Evolutionary conservation across 164 flowering plant species (phyloP).

Genomic region (Macadamia tetraphylla): DNA sequence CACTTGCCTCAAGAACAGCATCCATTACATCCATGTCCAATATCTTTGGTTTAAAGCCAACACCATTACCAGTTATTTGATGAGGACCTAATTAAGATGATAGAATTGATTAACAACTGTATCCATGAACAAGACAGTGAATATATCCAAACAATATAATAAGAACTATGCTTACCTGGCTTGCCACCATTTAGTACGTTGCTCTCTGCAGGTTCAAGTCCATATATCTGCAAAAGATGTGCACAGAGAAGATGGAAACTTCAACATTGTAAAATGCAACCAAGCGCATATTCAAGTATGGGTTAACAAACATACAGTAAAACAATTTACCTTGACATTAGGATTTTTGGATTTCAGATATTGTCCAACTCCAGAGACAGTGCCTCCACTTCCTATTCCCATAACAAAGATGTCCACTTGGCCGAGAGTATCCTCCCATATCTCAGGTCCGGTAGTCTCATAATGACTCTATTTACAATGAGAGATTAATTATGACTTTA

Average conservation of each 20-base stretch:
- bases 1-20: conserved; percentile 69
- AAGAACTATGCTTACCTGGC: conserved; percentile 47
- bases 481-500: not conserved
- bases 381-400: conserved; percentile 99
- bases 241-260: not conserved
- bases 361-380: conserved; percentile 85
- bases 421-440: conserved; percentile 92
- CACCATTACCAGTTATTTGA: conserved; percentile 86
- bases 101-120: not conserved
- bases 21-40: conserved; percentile 97
- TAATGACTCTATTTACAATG: conserved; percentile 61
- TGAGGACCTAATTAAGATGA: conserved; percentile 66
- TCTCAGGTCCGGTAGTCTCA: conserved; percentile 96
- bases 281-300: not conserved
- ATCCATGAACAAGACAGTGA: not conserved
- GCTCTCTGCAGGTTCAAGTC: conserved; percentile 95
- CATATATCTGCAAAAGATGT: conserved; percentile 52
- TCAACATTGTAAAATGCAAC: not conserved
- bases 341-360: conserved; percentile 91
- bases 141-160: too few relatives aligned
- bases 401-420: conserved; percentile 88
- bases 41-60: conserved; percentile 93
- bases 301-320: not conserved
- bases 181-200: conserved; percentile 85
- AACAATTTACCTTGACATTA: conserved; percentile 63